A percentile compares a stretch with the other conserved stretches of the same genome.
Conservation (phyloP, 257 asterid genomes). For the Eustoma russellianum region DNA sequence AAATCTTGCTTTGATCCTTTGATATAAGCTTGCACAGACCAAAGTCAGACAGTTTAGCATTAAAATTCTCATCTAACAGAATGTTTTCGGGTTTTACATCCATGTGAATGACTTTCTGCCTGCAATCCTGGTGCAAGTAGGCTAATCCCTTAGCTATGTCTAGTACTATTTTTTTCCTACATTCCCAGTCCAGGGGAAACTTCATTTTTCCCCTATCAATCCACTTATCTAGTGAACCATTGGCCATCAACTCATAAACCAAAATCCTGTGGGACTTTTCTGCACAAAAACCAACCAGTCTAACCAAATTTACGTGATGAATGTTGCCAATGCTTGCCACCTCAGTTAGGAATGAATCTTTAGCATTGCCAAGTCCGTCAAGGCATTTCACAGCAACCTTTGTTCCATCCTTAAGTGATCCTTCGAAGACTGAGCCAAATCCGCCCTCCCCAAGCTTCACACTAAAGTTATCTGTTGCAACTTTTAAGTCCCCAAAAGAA, state of each 20-base stretch:
- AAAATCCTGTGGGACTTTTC: constrained; percentile 35
- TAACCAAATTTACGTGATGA: constrained; percentile 45
- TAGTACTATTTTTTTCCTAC: constrained; percentile 20
- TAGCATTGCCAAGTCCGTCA: constrained; percentile 36
- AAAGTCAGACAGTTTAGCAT: constrained; percentile 45
- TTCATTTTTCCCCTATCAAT: constrained; percentile 15
- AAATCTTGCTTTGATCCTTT: constrained; percentile 38
- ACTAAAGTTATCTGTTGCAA: constrained; percentile 11
- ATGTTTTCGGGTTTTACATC: constrained; percentile 60
- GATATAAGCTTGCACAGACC: constrained; percentile 49
- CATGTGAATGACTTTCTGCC: constrained; percentile 47
- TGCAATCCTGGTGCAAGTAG: constrained; percentile 54
- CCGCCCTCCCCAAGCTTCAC: constrained; percentile 14
- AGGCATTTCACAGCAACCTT: constrained; percentile 44
- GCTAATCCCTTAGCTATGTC: constrained; percentile 44
- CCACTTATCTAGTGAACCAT: constrained; percentile 38
- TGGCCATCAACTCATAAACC: constrained; percentile 50
- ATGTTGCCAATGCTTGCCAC: constrained; percentile 39
- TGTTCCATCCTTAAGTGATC: constrained; percentile 2
- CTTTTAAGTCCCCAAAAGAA: constrained; percentile 11
- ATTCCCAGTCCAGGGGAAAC: constrained; percentile 23
- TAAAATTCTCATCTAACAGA: constrained; percentile 32
- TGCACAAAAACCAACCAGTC: constrained; percentile 40
- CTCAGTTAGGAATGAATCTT: constrained; percentile 16
- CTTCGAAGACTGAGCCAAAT: constrained; percentile 13